phyloP scores from a whole-genome alignment of 148 eudicot species.

The Vaccinium darrowii region DNA sequence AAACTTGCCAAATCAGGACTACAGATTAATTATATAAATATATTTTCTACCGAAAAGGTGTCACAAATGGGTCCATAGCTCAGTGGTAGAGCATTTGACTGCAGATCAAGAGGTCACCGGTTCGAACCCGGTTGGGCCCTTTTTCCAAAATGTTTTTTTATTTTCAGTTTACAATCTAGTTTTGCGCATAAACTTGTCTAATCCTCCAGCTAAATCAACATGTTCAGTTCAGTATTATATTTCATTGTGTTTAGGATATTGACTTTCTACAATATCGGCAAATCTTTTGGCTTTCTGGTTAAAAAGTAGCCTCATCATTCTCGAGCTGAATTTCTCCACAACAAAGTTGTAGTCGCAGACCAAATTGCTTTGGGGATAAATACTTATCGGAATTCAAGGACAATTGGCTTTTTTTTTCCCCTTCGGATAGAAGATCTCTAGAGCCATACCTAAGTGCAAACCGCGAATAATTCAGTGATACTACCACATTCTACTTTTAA shows the following conservation, averaged over 20 bases:
- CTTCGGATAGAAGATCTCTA: background rate
- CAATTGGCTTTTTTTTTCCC: background rate
- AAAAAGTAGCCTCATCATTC: background rate
- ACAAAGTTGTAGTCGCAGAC: too few relatives aligned
- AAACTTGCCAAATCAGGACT: background rate
- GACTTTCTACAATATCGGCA: background rate
- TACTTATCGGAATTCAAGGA: too few relatives aligned
- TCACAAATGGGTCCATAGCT: background rate
- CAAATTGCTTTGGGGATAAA: too few relatives aligned
- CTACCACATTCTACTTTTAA: background rate
- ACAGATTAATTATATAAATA: background rate
- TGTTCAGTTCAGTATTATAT: background rate
- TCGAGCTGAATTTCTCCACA: background rate
- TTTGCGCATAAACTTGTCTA: background rate
- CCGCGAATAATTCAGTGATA: background rate
- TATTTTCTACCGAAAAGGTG: background rate
- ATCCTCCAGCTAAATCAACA: too few relatives aligned
- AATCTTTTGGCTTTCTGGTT: background rate
- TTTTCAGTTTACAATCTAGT: background rate
- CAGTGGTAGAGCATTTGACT: slow-evolving; percentile 11
- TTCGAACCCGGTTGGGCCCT: slow-evolving; percentile 12
- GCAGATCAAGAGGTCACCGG: slow-evolving; percentile 12
- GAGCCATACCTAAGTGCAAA: background rate
- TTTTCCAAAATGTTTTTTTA: background rate
- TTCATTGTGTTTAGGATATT: too few relatives aligned